These are phyloP conservation scores for Aspergillus novofumigatus DNA, from an alignment of 2,329 filamentous ascomycete species.

Conservation along the genomic window DNA sequence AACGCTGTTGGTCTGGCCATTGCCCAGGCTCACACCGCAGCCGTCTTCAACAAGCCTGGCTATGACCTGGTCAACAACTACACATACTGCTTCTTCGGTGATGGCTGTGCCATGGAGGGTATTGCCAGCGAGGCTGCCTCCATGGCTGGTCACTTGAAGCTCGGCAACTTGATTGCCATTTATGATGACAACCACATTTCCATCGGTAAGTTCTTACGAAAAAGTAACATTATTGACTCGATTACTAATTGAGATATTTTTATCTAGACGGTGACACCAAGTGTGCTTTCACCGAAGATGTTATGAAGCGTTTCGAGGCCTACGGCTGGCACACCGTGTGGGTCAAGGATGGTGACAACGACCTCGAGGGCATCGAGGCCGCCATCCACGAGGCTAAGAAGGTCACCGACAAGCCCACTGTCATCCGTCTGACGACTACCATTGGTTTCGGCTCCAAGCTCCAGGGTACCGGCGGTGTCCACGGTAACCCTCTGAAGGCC, in stretches of 20 bases:
- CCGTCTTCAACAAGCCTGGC: constrained; percentile 92
- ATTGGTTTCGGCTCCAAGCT: constrained; percentile 94
- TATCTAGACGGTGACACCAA: constrained; percentile 83
- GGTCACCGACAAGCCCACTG: constrained; percentile 91
- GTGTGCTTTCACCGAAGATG: constrained; percentile 94
- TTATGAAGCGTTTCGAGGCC: constrained; percentile 87
- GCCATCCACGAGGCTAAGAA: constrained; percentile 81
- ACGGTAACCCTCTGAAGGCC: constrained; percentile 91
- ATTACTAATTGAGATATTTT: background rate
- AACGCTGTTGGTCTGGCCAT: constrained; percentile 98
- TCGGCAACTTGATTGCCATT: constrained; percentile 94
- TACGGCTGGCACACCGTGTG: constrained; percentile 92
- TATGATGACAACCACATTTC: constrained; percentile 99
- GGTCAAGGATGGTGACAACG: constrained; percentile 83
- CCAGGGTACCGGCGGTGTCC: constrained; percentile 90
- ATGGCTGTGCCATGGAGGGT: constrained; percentile 98
- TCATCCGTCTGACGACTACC: constrained; percentile 96
- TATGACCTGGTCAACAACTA: constrained; percentile 92
- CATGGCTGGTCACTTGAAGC: constrained; percentile 89
- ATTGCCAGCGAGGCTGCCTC: constrained; percentile 89
- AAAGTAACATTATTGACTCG: background rate
- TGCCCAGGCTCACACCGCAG: constrained; percentile 86
- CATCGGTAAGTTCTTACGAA: constrained; percentile 51
- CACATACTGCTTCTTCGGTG: constrained; percentile 95
- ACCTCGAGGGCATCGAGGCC: constrained; percentile 80